These are phyloP conservation scores for Lavandula angustifolia DNA, from an alignment of 257 asterid genomes.

Conservation along the genomic window DNA sequence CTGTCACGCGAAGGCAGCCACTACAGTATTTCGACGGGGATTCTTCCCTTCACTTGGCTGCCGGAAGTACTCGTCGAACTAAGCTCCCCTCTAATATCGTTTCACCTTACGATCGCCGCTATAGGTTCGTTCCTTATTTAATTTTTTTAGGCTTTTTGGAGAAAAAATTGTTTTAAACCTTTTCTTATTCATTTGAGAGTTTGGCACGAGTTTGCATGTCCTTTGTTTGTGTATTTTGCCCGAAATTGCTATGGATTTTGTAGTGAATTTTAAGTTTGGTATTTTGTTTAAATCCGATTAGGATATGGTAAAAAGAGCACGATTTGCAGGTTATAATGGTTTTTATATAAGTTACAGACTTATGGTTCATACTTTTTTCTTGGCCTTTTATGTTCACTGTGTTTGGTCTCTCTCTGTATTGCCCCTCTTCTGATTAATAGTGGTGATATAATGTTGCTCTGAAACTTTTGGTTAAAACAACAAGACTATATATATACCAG, in stretches of 20 bases:
- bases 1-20: slow-evolving; percentile 57
- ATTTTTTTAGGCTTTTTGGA: neutral
- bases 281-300: neutral
- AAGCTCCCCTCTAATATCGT: slow-evolving; percentile 48
- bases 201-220: slow-evolving; percentile 23
- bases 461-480: slow-evolving; percentile 19
- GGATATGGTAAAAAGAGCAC: neutral
- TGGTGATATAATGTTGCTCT: slow-evolving; percentile 12
- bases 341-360: neutral
- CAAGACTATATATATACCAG: too few relatives aligned
- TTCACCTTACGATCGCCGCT: slow-evolving; percentile 61
- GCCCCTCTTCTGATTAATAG: too few relatives aligned
- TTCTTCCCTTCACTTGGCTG: slow-evolving; percentile 79
- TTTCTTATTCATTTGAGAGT: slow-evolving; percentile 5
- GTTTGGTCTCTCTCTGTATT: too few relatives aligned
- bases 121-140: slow-evolving; percentile 46
- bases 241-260: neutral
- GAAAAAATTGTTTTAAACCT: neutral
- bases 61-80: slow-evolving; percentile 49
- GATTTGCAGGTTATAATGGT: neutral
- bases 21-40: slow-evolving; percentile 56
- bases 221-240: neutral
- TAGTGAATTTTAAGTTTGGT: neutral
- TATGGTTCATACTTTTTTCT: neutral
- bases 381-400: too few relatives aligned